A percentile compares a stretch with the other conserved stretches of the same genome.
These are phyloP conservation scores for Sapria himalayana DNA, from an alignment of 345 rosid genomes.

Conservation along the genomic window DNA sequence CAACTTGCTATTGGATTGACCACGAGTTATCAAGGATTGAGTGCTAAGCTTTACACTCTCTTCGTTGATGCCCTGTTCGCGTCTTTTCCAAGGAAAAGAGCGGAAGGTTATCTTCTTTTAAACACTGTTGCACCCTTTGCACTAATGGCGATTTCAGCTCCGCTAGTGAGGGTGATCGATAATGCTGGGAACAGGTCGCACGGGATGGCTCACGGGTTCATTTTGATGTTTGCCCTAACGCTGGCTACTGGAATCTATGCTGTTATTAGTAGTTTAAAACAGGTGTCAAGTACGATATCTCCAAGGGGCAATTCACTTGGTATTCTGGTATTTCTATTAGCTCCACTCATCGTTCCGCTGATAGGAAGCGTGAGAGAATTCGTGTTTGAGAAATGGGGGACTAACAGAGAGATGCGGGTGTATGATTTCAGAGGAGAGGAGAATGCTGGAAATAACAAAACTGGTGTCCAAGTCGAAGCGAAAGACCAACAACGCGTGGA, in stretches of 20 bases:
- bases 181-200: background rate
- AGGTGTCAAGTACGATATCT: constrained; percentile 10
- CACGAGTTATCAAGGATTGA: constrained; percentile 57
- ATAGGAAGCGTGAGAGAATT: constrained; percentile 7
- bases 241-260: constrained; percentile 50
- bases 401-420: constrained; percentile 10
- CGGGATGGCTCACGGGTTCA: constrained; percentile 16
- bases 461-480: too few relatives aligned
- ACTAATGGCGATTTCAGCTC: constrained; percentile 19
- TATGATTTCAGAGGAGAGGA: constrained; percentile 12
- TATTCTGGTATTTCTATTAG: constrained; percentile 19
- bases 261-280: constrained; percentile 29
- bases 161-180: constrained; percentile 17
- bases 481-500: constrained; percentile 1
- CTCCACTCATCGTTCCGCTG: constrained; percentile 32
- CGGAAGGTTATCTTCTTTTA: constrained; percentile 36
- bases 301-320: constrained; percentile 21
- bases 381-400: constrained; percentile 1
- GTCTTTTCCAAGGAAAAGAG: constrained; percentile 15
- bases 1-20: constrained; percentile 59
- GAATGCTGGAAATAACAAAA: constrained; percentile 1
- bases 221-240: constrained; percentile 25
- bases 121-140: constrained; percentile 35
- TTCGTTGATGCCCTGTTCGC: constrained; percentile 23
- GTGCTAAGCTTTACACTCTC: constrained; percentile 55